Evolutionary conservation across 2,329 filamentous ascomycete genomes (phyloP).

Genomic region (Raffaelea albimanens): DNA sequence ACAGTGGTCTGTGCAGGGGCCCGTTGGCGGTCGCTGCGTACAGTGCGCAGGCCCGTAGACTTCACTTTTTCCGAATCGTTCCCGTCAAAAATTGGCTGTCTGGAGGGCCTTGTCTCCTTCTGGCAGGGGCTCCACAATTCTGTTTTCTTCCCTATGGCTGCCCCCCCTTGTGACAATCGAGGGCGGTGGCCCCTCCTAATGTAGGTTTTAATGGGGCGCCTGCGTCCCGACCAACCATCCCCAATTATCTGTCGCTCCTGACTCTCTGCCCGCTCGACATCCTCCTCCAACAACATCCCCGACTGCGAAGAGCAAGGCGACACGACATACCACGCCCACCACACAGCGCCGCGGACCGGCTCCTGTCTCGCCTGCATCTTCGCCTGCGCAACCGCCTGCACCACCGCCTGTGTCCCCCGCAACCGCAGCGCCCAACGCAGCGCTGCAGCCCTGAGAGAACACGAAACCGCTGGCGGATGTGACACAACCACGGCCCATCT

Average conservation of each 20-base stretch:
- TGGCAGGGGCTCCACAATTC: neutral
- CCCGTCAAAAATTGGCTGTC: neutral
- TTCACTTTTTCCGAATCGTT: neutral
- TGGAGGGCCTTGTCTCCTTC: neutral
- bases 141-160: neutral
- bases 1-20: too few species aligned
- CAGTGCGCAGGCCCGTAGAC: neutral
- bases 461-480: neutral
- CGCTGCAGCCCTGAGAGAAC: neutral
- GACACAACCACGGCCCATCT: conserved; percentile 1
- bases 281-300: neutral
- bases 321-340: too few species aligned
- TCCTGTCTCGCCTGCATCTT: conserved; percentile 2
- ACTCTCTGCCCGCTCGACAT: neutral
- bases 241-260: neutral
- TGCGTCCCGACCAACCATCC: neutral
- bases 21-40: too few species aligned
- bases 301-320: too few species aligned
- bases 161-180: neutral
- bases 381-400: conserved; percentile 2
- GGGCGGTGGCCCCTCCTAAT: neutral
- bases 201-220: neutral
- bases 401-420: too few species aligned
- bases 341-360: conserved; percentile 4
- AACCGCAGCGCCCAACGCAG: neutral